Base-by-base conservation (phyloP, 2,329 filamentous ascomycete species). In the Aspergillus ibericus region DNA sequence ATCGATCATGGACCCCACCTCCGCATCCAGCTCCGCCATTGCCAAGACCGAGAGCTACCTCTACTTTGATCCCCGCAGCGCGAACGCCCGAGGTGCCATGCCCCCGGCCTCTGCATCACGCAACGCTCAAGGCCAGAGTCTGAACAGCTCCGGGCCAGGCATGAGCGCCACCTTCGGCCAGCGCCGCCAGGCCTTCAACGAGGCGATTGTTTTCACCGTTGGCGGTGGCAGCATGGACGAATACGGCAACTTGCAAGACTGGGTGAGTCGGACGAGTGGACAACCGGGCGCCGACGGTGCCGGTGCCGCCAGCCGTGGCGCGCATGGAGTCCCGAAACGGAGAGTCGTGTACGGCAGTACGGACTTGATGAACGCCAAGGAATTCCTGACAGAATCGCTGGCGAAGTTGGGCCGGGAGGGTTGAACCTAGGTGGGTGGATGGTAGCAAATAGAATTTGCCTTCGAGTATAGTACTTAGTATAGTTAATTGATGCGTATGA, bases 171-270 rank as follows among this genome's bases (percentile, higher is more conserved):
- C 87, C 56, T 98, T 98, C 75, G 95, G 93, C 1, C 93, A 98
- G 76, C 81, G 92, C 60, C 82, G 93, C 55, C 93, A 96, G 70
- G 92, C 91, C 0, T 97, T 93, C 75, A 90, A 86, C 50, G 93
- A 96, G 70, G 91, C 92, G 1, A 88, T 96, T 55, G 91, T 96
- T n/a, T 96, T 97, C 72, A 93, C 91, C 0, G 92, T 96, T 3
- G 95, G 95, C 4, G 95, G 96, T 48, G 95, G 95, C 42, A 97
- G 92, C 72, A 98, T 99, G 91, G 95, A 99, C 68, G 95, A 99
- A 75, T 99, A 98, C 73, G 93, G 93, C 18, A 99, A 99, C 75
- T 75, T 99, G 72, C 92, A 96, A 73, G 95, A 98, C 72, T 99
- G 95, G 95, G 92, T 93, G 5, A 87, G 86, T 74, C 84, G 93